Evolutionary conservation across 306 rosid genomes (phyloP).

Genomic region (Fragaria vesca): DNA sequence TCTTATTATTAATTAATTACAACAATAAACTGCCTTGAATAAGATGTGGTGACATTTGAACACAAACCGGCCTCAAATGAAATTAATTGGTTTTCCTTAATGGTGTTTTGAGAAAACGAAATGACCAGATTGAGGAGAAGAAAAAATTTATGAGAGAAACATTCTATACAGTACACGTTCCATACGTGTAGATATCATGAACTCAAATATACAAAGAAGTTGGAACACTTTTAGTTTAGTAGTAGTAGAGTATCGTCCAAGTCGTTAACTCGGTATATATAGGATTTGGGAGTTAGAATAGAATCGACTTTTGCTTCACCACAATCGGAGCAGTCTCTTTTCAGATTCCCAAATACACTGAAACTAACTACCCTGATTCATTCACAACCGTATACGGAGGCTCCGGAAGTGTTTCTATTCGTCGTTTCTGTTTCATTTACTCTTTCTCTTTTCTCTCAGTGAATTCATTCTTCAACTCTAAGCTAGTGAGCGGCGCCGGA

Average conservation of each 20-base stretch:
- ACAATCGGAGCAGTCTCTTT: not conserved
- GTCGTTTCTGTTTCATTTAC: conserved; percentile 13
- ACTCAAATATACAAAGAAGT: not conserved
- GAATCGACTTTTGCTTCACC: not conserved
- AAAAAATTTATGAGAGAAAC: not conserved
- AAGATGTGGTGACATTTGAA: not conserved
- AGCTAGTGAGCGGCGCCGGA: not conserved
- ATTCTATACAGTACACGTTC: not conserved
- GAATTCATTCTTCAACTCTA: not conserved
- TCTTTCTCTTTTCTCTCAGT: not conserved
- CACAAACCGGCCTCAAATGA: not conserved
- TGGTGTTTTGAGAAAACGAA: not conserved
- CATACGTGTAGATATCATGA: not conserved
- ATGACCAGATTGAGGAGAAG: not conserved
- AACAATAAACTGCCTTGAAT: not conserved
- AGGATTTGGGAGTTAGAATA: not conserved
- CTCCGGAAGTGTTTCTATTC: conserved; percentile 18
- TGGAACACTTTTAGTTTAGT: not conserved
- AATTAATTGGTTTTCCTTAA: not conserved
- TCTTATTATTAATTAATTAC: no score
- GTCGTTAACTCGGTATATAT: not conserved
- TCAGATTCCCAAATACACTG: not conserved
- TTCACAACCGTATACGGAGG: conserved; percentile 22
- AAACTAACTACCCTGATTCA: conserved; percentile 2
- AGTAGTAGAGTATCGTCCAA: not conserved